These are phyloP conservation scores for Solanum ossicruentum DNA, from an alignment of 257 asterid genomes.

Conservation along the genomic window DNA sequence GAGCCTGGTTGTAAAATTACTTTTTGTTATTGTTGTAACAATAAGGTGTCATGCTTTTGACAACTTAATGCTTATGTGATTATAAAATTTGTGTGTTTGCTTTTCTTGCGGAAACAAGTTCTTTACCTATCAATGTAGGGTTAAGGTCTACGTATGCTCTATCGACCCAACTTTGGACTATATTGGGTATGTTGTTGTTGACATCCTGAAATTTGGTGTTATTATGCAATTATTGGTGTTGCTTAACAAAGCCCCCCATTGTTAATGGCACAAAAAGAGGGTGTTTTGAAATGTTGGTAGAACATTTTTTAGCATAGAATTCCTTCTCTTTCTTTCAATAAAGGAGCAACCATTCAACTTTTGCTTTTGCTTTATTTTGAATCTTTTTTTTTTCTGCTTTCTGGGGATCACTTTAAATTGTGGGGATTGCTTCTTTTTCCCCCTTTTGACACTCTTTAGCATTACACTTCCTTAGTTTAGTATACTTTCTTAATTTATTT, in stretches of 20 bases:
- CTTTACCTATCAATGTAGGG: not conserved
- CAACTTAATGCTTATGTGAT: too few species aligned
- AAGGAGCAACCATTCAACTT: conserved; percentile 21
- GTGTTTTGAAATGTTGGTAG: not conserved
- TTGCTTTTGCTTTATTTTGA: conserved; percentile 30
- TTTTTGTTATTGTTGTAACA: too few species aligned
- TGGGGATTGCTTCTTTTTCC: conserved; percentile 8
- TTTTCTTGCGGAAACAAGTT: not conserved
- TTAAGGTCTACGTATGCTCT: too few species aligned
- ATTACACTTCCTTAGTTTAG: not conserved
- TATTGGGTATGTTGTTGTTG: not conserved
- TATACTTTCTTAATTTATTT: not conserved
- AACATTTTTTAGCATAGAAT: conserved; percentile 33
- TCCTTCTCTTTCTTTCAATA: conserved; percentile 23
- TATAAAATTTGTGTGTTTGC: not conserved
- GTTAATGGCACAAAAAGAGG: not conserved
- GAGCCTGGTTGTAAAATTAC: too few species aligned
- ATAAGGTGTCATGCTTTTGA: not conserved
- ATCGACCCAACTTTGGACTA: not conserved
- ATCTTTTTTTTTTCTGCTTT: conserved; percentile 15
- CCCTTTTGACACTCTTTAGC: not conserved
- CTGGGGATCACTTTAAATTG: conserved; percentile 8
- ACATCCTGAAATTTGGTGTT: not conserved
- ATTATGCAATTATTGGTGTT: conserved; percentile 1
- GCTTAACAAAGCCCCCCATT: not conserved